These are phyloP conservation scores for Termitomyces sp. DNA, from an alignment of 1,284 basidiomycete species.

Conservation along the genomic window DNA sequence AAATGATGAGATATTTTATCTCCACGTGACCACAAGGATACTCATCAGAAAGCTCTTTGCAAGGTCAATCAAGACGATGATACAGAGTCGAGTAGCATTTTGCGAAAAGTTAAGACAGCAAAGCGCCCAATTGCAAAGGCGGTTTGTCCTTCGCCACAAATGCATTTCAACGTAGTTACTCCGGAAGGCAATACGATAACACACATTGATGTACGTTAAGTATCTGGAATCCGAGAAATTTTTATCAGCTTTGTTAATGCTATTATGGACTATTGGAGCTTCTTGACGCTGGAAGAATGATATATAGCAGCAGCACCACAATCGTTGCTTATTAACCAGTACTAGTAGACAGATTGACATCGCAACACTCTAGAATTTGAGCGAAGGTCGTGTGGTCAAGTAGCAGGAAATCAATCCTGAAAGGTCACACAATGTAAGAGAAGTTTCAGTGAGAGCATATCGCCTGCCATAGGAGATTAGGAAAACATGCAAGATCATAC, in stretches of 20 bases:
- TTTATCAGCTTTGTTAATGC: not conserved
- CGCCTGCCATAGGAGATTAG: conserved; percentile 35
- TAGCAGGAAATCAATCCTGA: not conserved
- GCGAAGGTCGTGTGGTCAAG: not conserved
- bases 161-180: no score
- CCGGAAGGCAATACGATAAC: no score
- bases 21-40: not conserved
- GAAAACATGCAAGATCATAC: conserved; percentile 37
- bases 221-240: no score
- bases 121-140: no score
- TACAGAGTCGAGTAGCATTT: no score
- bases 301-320: not conserved
- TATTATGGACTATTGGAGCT: not conserved
- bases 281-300: not conserved
- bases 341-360: not conserved
- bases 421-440: not conserved
- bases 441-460: conserved; percentile 35
- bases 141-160: no score
- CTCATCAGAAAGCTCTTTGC: no score
- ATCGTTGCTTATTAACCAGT: not conserved
- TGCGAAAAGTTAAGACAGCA: no score
- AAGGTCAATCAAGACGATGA: no score
- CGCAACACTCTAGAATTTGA: not conserved
- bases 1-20: not conserved
- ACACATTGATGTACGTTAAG: no score